phyloP scores from a whole-genome alignment of 306 rosid species.

The Dryas alaskensis region DNA sequence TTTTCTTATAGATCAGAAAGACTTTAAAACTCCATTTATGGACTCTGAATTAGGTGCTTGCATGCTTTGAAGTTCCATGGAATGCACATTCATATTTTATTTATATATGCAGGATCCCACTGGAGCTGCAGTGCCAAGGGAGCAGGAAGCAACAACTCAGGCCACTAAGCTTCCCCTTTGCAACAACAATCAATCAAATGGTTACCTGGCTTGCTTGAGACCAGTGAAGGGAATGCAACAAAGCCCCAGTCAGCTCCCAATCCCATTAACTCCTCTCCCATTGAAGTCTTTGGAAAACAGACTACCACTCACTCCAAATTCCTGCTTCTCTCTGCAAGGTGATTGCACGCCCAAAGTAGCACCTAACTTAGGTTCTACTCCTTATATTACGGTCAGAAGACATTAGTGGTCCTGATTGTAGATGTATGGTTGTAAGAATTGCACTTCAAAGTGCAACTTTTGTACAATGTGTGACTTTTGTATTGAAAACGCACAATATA shows the following conservation, averaged over 20 bases:
- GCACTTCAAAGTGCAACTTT: conserved; percentile 11
- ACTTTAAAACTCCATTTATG: no score
- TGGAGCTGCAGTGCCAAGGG: conserved; percentile 13
- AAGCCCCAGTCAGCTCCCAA: conserved; percentile 22
- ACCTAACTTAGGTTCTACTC: conserved; percentile 37
- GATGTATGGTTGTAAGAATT: conserved; percentile 9
- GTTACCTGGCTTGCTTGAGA: conserved; percentile 22
- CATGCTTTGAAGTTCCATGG: neutral
- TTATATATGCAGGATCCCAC: conserved; percentile 16
- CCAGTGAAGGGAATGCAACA: conserved; percentile 18
- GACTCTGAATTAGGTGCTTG: no score
- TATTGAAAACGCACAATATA: conserved; percentile 1
- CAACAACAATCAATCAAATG: neutral
- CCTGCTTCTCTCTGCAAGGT: conserved; percentile 16
- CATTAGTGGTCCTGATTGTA: conserved; percentile 19
- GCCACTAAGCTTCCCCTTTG: conserved; percentile 14
- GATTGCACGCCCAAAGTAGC: conserved; percentile 29
- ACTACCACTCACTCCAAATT: conserved; percentile 29
- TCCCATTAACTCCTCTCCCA: conserved; percentile 29
- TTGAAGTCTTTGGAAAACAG: conserved; percentile 35
- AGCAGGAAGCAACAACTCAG: conserved; percentile 20
- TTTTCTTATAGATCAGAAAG: neutral
- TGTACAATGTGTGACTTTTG: conserved; percentile 6
- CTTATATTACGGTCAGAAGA: conserved; percentile 35
- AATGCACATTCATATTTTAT: neutral